Conservation (phyloP, 805 yeast genomes). For the Sugiyamaella valdiviana region DNA sequence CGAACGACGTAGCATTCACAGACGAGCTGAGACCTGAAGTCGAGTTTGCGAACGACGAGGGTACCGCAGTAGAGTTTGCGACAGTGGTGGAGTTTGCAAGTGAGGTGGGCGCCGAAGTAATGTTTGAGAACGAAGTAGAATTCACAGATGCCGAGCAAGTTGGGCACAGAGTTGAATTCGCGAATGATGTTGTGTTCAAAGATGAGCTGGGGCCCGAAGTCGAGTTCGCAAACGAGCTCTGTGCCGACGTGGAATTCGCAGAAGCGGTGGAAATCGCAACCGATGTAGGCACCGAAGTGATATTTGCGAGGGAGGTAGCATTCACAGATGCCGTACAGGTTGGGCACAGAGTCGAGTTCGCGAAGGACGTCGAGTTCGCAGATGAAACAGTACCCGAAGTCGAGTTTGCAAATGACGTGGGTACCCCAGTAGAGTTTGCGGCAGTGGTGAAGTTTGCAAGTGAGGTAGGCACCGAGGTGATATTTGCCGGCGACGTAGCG, state of each 20-base stretch:
- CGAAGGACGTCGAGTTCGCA: background rate
- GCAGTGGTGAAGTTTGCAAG: background rate
- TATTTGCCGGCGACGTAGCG: background rate
- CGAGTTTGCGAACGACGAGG: too few species aligned
- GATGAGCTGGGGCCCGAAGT: background rate
- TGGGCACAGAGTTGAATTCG: background rate
- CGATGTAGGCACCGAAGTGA: too few species aligned
- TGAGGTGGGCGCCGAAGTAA: background rate
- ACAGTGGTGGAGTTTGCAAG: too few species aligned
- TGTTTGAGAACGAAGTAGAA: background rate
- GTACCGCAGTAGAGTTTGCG: too few species aligned
- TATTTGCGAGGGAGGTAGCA: too few species aligned
- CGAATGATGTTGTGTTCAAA: background rate
- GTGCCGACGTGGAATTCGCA: too few species aligned
- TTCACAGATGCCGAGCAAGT: background rate
- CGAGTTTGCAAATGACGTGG: background rate
- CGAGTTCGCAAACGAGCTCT: background rate
- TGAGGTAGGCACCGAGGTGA: background rate
- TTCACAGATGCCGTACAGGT: background rate
- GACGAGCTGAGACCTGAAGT: too few species aligned
- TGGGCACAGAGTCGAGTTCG: background rate
- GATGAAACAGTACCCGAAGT: background rate
- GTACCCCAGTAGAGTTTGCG: background rate
- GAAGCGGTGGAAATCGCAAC: too few species aligned
- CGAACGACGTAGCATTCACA: too few species aligned